A percentile compares a stretch with the other conserved stretches of the same genome.
Conservation (phyloP, 306 rosid genomes). For the Ormosia emarginata region DNA sequence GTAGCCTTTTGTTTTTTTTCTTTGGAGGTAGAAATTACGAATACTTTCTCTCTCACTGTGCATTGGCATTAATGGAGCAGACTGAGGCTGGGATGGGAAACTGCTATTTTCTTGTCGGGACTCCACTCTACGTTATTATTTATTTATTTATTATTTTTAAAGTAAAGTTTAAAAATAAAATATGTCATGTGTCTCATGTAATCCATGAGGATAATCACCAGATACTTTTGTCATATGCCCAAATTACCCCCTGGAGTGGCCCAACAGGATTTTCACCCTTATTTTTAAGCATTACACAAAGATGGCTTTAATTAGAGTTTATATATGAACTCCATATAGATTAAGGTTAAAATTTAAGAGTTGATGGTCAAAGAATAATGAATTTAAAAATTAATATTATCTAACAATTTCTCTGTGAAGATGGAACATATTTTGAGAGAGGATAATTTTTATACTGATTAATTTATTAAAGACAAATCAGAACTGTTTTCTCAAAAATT, state of each 20-base stretch:
- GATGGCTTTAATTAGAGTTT: too few species aligned
- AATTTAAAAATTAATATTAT: too few species aligned
- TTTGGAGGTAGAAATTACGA: slow-evolving; percentile 35
- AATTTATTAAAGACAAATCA: too few species aligned
- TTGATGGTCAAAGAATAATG: not conserved
- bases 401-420: too few species aligned
- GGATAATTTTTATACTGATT: too few species aligned
- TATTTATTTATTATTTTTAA: not conserved
- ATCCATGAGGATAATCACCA: not conserved
- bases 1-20: slow-evolving; percentile 23
- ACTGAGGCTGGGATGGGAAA: slow-evolving; percentile 40
- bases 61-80: slow-evolving; percentile 58
- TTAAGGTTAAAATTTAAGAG: too few species aligned
- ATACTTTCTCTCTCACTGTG: slow-evolving; percentile 23
- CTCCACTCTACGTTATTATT: slow-evolving; percentile 25
- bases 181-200: not conserved
- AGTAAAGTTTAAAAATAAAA: not conserved
- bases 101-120: slow-evolving; percentile 48
- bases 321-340: too few species aligned
- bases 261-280: not conserved
- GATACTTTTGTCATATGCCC: slow-evolving; percentile 1
- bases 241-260: slow-evolving; percentile 8
- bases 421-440: too few species aligned
- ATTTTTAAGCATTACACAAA: not conserved
- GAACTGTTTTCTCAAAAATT: too few species aligned